Evolutionary conservation across 106 monocot genomes (phyloP).

Genomic region (Platanthera guangdongensis): DNA sequence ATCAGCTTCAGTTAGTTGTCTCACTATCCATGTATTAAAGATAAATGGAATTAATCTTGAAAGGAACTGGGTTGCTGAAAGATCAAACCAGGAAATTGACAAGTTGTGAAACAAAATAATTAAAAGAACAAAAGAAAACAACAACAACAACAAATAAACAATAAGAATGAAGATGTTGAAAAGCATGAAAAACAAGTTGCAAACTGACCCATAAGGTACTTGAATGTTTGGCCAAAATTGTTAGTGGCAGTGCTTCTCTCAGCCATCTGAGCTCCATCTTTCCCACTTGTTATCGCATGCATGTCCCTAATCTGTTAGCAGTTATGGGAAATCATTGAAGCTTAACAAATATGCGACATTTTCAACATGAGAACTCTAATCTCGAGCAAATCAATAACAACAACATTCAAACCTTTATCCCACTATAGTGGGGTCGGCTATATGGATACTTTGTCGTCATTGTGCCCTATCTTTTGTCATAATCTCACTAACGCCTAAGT

Average conservation of each 20-base stretch:
- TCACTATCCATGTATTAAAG: slow-evolving; percentile 76
- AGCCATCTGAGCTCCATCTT: neutral
- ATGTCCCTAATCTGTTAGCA: neutral
- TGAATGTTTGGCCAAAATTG: slow-evolving; percentile 39
- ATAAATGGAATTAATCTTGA: slow-evolving; percentile 79
- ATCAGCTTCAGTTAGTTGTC: slow-evolving; percentile 59
- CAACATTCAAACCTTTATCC: neutral
- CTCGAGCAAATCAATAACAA: neutral
- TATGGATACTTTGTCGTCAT: too few relatives aligned
- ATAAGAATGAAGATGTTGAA: too few relatives aligned
- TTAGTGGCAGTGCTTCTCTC: neutral
- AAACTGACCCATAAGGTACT: slow-evolving; percentile 41
- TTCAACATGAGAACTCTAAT: neutral
- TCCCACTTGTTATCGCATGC: slow-evolving; percentile 5
- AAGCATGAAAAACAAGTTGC: neutral
- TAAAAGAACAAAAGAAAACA: neutral
- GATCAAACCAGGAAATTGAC: neutral
- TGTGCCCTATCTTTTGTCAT: too few relatives aligned
- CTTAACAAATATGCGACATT: neutral
- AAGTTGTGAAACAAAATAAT: neutral
- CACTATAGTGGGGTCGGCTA: too few relatives aligned
- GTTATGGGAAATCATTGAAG: neutral
- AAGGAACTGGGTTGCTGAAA: slow-evolving; percentile 67
- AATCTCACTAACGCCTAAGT: too few relatives aligned
- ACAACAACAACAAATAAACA: neutral